Percentiles rank a stretch among this genome's conserved stretches.
These are phyloP conservation scores for Fusarium transvaalense DNA, from an alignment of 2,329 filamentous ascomycete genomes.

Conservation along the genomic window DNA sequence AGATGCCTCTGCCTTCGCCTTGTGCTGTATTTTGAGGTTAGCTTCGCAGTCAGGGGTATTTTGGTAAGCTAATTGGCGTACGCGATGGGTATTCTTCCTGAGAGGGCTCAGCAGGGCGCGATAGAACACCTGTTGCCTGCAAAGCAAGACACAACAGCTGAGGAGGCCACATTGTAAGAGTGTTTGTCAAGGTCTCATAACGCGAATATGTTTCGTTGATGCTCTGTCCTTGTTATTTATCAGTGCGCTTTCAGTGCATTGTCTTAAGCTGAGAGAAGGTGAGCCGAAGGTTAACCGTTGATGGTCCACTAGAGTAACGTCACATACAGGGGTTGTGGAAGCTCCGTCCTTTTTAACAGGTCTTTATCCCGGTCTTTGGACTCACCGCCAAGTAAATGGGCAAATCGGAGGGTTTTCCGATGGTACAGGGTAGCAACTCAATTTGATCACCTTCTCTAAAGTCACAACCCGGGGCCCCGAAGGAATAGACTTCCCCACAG, in stretches of 20 bases:
- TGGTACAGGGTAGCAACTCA: constrained; percentile 7
- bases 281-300: constrained; percentile 6
- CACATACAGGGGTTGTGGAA: constrained; percentile 12
- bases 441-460: neutral
- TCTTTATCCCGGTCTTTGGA: neutral
- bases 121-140: constrained; percentile 5
- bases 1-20: constrained; percentile 52
- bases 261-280: neutral
- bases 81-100: constrained; percentile 28
- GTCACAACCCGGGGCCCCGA: neutral
- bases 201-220: neutral
- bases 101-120: neutral
- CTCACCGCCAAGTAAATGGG: constrained; percentile 3
- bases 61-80: constrained; percentile 14
- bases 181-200: neutral
- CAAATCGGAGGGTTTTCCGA: constrained; percentile 6
- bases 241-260: neutral
- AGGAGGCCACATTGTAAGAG: constrained; percentile 22
- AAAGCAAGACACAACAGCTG: constrained; percentile 11
- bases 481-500: constrained; percentile 5
- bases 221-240: constrained; percentile 17
- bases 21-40: constrained; percentile 23
- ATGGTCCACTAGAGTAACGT: neutral
- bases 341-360: constrained; percentile 1
- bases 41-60: constrained; percentile 12